phyloP scores from a whole-genome alignment of 2,329 filamentous ascomycete species.

The Penicillium decumbens region DNA sequence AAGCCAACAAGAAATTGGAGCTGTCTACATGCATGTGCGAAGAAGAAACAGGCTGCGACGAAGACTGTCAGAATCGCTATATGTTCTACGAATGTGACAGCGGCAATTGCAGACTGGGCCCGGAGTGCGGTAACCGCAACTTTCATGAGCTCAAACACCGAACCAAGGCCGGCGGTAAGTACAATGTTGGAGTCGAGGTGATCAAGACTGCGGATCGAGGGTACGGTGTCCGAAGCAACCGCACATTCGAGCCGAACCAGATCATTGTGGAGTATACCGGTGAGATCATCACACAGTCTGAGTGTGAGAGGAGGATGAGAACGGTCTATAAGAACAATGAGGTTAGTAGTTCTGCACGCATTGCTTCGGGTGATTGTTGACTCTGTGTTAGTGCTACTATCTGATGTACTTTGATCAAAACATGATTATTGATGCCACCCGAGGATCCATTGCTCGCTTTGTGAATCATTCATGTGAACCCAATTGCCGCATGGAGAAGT shows the following conservation, averaged over 20 bases:
- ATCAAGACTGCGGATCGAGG: conserved; percentile 85
- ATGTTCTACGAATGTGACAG: conserved; percentile 97
- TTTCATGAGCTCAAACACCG: conserved; percentile 76
- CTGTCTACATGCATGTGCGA: conserved; percentile 75
- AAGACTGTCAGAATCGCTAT: conserved; percentile 87
- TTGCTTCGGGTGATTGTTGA: conserved; percentile 9
- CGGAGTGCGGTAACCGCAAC: conserved; percentile 79
- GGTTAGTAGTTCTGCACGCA: conserved; percentile 48
- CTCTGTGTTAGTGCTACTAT: conserved; percentile 72
- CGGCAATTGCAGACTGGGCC: conserved; percentile 76
- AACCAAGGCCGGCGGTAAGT: conserved; percentile 73
- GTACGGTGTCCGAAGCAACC: conserved; percentile 85
- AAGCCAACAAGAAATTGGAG: conserved; percentile 68
- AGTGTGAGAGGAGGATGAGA: conserved; percentile 91
- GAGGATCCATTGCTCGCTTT: conserved; percentile 92
- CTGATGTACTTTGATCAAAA: conserved; percentile 98
- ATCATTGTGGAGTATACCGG: conserved; percentile 99
- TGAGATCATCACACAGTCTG: conserved; percentile 91
- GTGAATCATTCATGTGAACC: conserved; percentile 97
- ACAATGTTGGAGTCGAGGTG: conserved; percentile 89
- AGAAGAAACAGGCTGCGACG: conserved; percentile 73
- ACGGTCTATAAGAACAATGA: conserved; percentile 90
- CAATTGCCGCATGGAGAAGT: conserved; percentile 97
- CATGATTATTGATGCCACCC: conserved; percentile 96
- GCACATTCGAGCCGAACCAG: conserved; percentile 79